Conservation (phyloP, 1,284 basidiomycete species). For the Mycocalia duriaeana region DNA sequence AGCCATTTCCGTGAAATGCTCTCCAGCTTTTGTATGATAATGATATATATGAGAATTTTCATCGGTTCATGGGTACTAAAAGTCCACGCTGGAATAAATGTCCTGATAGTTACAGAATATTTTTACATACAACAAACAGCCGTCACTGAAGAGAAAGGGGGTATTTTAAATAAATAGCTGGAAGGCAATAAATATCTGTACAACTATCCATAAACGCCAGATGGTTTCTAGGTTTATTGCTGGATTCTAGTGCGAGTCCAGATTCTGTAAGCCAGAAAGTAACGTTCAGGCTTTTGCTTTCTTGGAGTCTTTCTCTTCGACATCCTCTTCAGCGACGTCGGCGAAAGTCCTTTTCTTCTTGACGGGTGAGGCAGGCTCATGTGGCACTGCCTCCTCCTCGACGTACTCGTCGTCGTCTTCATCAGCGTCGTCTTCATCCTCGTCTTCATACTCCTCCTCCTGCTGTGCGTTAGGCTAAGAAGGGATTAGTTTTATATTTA, state of each 20-base stretch:
- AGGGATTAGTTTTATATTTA: background rate
- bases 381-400: slow-evolving; percentile 20
- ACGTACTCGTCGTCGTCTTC: slow-evolving; percentile 34
- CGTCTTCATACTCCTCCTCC: slow-evolving; percentile 23
- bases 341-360: slow-evolving; percentile 33
- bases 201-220: too few species aligned
- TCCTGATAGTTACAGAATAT: too few species aligned
- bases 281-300: slow-evolving; percentile 33
- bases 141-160: too few species aligned
- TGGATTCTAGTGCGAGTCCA: background rate
- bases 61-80: too few species aligned
- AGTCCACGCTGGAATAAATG: too few species aligned
- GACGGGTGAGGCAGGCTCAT: slow-evolving; percentile 13
- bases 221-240: too few species aligned
- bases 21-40: slow-evolving; percentile 7
- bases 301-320: slow-evolving; percentile 35
- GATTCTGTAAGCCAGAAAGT: background rate
- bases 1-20: slow-evolving; percentile 10
- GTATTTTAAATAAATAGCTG: background rate
- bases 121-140: too few species aligned
- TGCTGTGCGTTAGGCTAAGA: slow-evolving; percentile 16
- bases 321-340: slow-evolving; percentile 32
- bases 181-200: background rate
- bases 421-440: slow-evolving; percentile 25
- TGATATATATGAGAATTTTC: too few species aligned